Evolutionary conservation across 2,329 filamentous ascomycete species (phyloP), one percentile per base, ranked within the genome.

Genomic region (Fusarium nygamai): DNA sequence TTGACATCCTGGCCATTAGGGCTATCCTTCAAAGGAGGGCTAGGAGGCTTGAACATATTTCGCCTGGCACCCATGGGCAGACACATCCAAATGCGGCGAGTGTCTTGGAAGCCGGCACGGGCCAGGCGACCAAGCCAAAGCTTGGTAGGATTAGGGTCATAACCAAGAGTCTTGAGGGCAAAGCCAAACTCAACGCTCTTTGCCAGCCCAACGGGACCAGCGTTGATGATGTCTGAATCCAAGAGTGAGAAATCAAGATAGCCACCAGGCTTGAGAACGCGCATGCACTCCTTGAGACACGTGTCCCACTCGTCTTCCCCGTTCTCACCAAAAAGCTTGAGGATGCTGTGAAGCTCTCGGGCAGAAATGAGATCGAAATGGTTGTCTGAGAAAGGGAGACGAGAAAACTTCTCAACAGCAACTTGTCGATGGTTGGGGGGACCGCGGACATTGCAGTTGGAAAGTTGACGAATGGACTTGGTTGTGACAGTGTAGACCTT

Each of bases 281-380:
- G 94, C 85, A 94, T 91, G 81, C 95, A 97, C 84, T 99, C 96
- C 60, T 86, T 87, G 14, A 98, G 87, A 70, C 94, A 96, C 56
- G 92, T 88, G 80, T 97, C 94, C 88, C 95, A 98, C 84, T 98
- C 96, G 79, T 98, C 94, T 67, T 90, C 86, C 46, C 89, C 88
- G 74, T 93, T 89, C 78, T 92, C 89, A 36, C 87, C 88, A 34
- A 88, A 87, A 44, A 92, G 91, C 82, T 96, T 96, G 78, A 99
- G 90, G 44, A 97, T 88, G 61, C 92, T 90, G 83, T 98, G 94
- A 54, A 99, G 88, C 65, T 95, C 94, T 41, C 96, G 92, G 3
- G 95, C 94, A 6, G 94, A 98, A 78, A 99, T 90, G 73, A 98
- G 90, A 79, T 98, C 96, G 79, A 99, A 99, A 81, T 95, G 92